A percentile compares a stretch with the other conserved stretches of the same genome.
phyloP scores from a whole-genome alignment of 169 alveolate genomes.

The Plasmodium gonderi region DNA sequence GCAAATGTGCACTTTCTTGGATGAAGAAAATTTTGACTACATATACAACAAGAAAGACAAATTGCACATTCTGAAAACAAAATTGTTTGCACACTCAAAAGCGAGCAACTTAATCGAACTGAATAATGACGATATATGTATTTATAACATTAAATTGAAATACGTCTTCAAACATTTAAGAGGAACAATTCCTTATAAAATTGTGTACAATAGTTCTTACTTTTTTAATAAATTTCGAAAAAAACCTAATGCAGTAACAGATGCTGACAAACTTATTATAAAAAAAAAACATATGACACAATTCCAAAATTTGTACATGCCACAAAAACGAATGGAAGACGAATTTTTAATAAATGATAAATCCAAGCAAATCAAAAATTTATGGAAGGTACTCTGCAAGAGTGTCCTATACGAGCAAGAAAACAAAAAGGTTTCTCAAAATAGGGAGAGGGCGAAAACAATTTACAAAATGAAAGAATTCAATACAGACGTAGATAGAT shows the following conservation, averaged over 20 bases:
- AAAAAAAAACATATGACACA: conserved; percentile 18
- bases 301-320: conserved; percentile 39
- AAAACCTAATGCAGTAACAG: conserved; percentile 11
- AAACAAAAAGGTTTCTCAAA: background rate
- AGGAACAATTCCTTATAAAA: conserved; percentile 46
- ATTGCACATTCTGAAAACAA: conserved; percentile 7
- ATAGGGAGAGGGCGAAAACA: background rate
- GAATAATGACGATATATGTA: conserved; percentile 40
- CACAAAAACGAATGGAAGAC: conserved; percentile 47
- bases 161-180: conserved; percentile 16
- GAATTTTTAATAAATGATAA: conserved; percentile 43
- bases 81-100: conserved; percentile 45
- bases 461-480: conserved; percentile 45
- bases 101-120: conserved; percentile 43
- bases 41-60: conserved; percentile 31
- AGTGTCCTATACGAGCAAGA: conserved; percentile 51
- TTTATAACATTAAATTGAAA: conserved; percentile 31
- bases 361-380: conserved; percentile 61
- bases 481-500: conserved; percentile 23
- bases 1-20: background rate
- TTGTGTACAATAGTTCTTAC: conserved; percentile 49
- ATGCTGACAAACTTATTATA: conserved; percentile 42
- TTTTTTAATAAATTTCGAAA: conserved; percentile 44
- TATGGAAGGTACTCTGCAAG: conserved; percentile 65
- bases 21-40: conserved; percentile 19